phyloP scores from a whole-genome alignment of 1,284 basidiomycete species.

The Sporisorium iseilematis-ciliati region DNA sequence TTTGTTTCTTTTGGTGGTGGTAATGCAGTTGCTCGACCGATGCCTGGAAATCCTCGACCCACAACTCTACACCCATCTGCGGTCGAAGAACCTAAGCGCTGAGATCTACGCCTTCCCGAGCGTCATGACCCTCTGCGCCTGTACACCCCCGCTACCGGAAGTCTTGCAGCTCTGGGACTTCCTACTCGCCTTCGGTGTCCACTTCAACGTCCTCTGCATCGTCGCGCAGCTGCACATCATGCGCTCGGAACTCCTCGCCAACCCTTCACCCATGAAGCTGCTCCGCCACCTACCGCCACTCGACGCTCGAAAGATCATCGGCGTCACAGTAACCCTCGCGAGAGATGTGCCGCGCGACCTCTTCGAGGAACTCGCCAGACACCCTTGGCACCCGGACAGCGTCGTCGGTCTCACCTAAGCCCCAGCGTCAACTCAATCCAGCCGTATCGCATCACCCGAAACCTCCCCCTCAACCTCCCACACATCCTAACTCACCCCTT shows the following conservation, averaged over 20 bases:
- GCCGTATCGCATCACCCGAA: too few species aligned
- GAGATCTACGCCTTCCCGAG: constrained; percentile 98
- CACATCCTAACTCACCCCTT: background rate
- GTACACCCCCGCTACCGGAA: constrained; percentile 93
- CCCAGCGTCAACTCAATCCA: too few species aligned
- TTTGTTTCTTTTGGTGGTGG: background rate
- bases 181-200: constrained; percentile 92
- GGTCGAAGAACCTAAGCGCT: constrained; percentile 92
- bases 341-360: constrained; percentile 82
- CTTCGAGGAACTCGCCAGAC: constrained; percentile 56
- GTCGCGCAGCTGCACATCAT: constrained; percentile 93
- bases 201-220: constrained; percentile 93
- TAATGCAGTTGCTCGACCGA: constrained; percentile 82
- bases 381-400: constrained; percentile 51
- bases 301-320: constrained; percentile 86
- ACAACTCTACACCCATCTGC: constrained; percentile 83
- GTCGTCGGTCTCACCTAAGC: constrained; percentile 24
- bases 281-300: constrained; percentile 93
- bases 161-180: constrained; percentile 97
- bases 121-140: constrained; percentile 92
- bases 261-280: constrained; percentile 90
- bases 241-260: constrained; percentile 86
- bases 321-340: constrained; percentile 90
- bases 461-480: background rate
- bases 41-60: constrained; percentile 91